Base-by-base conservation (phyloP, 2,329 filamentous ascomycete species). In the Sordariomycetes sp. region DNA sequence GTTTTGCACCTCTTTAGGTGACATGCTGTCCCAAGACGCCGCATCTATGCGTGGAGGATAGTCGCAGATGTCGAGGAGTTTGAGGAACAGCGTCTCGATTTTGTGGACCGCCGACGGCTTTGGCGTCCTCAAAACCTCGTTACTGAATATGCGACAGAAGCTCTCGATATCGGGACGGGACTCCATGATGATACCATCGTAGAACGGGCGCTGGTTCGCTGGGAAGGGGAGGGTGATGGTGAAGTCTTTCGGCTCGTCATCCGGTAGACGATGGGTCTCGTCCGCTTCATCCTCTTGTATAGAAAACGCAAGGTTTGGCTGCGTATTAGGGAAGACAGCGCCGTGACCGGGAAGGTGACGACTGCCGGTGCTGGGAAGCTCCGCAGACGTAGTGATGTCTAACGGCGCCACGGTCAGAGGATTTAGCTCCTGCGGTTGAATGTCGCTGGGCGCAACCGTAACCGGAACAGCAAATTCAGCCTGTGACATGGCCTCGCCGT, bases 171-270 rank as follows among this genome's bases (percentile, higher is more conserved):
- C 68, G 7, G 65, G 61, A 58, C 71, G 73, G 60, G 72, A 70
- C 15, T 74, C 68, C 12, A 70, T 64, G 20, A 85, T 68, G 1
- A 73, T 71, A 34, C 76, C 72, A 42, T 77, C 69, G 60, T 85
- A 85, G 17, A 75, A 69, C 2, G 75, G 72, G 17, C 81, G 74
- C 10, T 73, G 70, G 55, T 74, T 78, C 15, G 78, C 71, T 17
- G 78, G 75, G 60, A 85, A 76, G 0, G 81, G 79, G 0, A 86
- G 68, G 1, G 82, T 83, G 35, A 85, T 68, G 3, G 77, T 62
- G 60, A 77, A 77, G 52, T 81, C 76, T 57, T 69, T 69, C 20
- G 62, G 60, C 28, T 66, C 48, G 67, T 52, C n/a, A 66, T 2
- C 60, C 66, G 61, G 24, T 62, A 62, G 5, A 60, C 62, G 10